Percentiles rank a stretch among this genome's conserved stretches.
phyloP scores from a whole-genome alignment of 2,329 filamentous ascomycete species.

The Monosporascus sp. region DNA sequence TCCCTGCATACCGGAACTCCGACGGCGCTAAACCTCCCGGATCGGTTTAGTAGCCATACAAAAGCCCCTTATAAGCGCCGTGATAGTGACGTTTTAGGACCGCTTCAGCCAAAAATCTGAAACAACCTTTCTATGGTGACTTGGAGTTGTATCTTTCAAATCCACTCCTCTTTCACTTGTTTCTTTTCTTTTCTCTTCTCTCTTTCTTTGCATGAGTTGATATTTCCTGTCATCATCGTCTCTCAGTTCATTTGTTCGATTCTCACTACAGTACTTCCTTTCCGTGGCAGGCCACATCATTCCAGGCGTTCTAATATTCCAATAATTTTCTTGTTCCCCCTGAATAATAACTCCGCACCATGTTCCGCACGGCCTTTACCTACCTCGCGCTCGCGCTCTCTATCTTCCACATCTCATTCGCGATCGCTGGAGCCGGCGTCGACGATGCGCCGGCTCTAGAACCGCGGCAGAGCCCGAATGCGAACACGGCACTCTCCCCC shows the following conservation, averaged over 20 bases:
- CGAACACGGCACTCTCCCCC: constrained; percentile 3
- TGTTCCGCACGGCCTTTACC: constrained; percentile 12
- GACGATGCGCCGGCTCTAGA: constrained; percentile 9
- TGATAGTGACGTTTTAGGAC: not conserved
- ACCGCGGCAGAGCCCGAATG: constrained; percentile 18
- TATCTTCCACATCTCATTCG: constrained; percentile 12
- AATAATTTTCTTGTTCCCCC: constrained; percentile 2
- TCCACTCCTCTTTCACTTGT: not conserved
- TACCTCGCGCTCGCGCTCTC: constrained; percentile 16
- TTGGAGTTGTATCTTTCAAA: too few species aligned
- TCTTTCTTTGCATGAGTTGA: constrained; percentile 12
- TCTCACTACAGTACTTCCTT: constrained; percentile 3
- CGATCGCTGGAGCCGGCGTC: constrained; percentile 10
- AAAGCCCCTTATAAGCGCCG: too few species aligned
- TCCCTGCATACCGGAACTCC: too few species aligned
- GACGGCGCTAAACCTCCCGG: too few species aligned
- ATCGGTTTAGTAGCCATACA: too few species aligned
- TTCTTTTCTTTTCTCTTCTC: constrained; percentile 1
- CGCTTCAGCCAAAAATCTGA: not conserved
- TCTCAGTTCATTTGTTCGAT: constrained; percentile 5
- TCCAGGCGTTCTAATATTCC: constrained; percentile 1
- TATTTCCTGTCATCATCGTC: constrained; percentile 14
- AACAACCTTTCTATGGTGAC: not conserved
- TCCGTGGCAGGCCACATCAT: constrained; percentile 21
- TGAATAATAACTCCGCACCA: constrained; percentile 2